These are phyloP conservation scores for Mortierella sp. DNA, from an alignment of 371 early-diverging fungal species.

Conservation along the genomic window DNA sequence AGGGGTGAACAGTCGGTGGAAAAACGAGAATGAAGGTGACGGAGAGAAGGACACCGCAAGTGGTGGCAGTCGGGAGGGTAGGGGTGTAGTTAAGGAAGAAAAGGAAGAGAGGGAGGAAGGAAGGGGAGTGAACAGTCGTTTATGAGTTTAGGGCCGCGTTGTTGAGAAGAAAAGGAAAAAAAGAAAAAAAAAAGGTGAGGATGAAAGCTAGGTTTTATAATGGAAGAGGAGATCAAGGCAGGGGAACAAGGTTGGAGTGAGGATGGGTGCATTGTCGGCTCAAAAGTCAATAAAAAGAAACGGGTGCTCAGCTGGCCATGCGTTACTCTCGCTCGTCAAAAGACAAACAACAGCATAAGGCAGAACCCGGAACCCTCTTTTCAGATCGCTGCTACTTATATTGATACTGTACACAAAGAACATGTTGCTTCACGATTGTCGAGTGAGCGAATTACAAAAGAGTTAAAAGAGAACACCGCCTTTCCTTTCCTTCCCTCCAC, in stretches of 20 bases:
- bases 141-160: constrained; percentile 9
- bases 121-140: constrained; percentile 8
- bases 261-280: neutral
- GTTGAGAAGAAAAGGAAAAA: constrained; percentile 17
- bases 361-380: constrained; percentile 8
- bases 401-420: neutral
- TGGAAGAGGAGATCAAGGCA: neutral
- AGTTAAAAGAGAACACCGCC: no score
- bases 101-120: neutral
- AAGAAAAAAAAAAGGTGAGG: neutral
- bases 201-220: neutral
- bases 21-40: neutral
- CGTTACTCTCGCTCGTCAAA: neutral
- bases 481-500: neutral
- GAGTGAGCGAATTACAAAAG: neutral
- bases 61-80: neutral
- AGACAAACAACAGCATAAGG: neutral
- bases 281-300: neutral
- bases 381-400: neutral
- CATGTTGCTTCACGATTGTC: neutral
- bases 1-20: neutral
- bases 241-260: no score
- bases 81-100: neutral
- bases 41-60: constrained; percentile 13
- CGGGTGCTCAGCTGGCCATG: neutral